Percentiles rank a stretch among this genome's conserved stretches.
Evolutionary conservation across 805 yeast species (phyloP).

Genomic region (Schizosaccharomyces octosporus): DNA sequence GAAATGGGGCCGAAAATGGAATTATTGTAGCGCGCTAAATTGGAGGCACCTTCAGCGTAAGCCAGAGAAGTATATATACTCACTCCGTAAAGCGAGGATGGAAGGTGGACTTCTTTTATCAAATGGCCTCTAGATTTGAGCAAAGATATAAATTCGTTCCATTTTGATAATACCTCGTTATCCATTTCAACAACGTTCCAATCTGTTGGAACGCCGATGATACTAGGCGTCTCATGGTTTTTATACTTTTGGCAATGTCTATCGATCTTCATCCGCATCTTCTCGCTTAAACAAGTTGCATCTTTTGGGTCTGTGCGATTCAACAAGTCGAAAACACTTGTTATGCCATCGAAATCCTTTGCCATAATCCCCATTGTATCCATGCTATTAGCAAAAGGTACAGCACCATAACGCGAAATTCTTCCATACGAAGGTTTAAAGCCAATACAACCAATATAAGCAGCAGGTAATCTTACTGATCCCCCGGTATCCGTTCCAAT

Average conservation of each 20-base stretch:
- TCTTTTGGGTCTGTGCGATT: constrained; percentile 40
- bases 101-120: constrained; percentile 42
- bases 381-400: constrained; percentile 77
- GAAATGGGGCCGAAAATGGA: constrained; percentile 49
- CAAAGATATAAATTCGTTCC: constrained; percentile 22
- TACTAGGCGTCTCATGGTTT: constrained; percentile 13
- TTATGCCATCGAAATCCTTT: constrained; percentile 21
- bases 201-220: constrained; percentile 54
- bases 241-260: constrained; percentile 1
- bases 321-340: constrained; percentile 28
- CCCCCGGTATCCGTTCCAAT: constrained; percentile 94
- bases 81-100: constrained; percentile 37
- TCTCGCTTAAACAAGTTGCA: constrained; percentile 31
- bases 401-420: constrained; percentile 72
- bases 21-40: constrained; percentile 76
- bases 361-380: constrained; percentile 82
- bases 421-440: constrained; percentile 89
- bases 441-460: constrained; percentile 62
- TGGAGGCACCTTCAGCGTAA: constrained; percentile 85
- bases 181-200: constrained; percentile 33
- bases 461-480: constrained; percentile 75
- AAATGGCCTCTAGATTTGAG: constrained; percentile 27
- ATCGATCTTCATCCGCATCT: constrained; percentile 6
- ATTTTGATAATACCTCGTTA: constrained; percentile 20
- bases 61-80: constrained; percentile 73